Base-by-base conservation (phyloP, 805 yeast genomes). In the Spathaspora sp. region DNA sequence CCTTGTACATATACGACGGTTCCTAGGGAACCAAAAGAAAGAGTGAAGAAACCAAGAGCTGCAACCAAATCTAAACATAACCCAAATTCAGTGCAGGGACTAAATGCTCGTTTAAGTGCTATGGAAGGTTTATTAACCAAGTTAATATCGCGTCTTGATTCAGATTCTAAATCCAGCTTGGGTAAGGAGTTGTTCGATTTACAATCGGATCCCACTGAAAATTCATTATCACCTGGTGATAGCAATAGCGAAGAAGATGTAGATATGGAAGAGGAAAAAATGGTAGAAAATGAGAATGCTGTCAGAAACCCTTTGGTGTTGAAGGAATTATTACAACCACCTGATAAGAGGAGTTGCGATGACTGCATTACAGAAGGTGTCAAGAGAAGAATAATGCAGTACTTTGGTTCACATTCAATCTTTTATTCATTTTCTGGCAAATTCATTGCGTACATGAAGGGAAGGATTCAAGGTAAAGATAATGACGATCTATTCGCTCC, bases 371-470 rank as follows among this genome's bases (percentile, higher is more conserved):
- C 50, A 7, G n/a, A 17, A 11, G 17, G 43, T 40, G 14, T 47
- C 3, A 51, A 51, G 26, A 38, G 31, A 28, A 45, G 49, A 38
- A 28, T 53, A 31, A 42, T 46, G 31, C 49, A 46, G 16, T 54
- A 47, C 19, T 55, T 55, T 31, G 62, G 61, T 2, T 45, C 53
- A 10, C 73, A 68, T 48, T 67, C 72, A 14, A 55, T 67, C 23
- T 57, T 61, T 55, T 59, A 65, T 31, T 57, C 69, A 5, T 60
- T 72, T 32, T 67, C 74, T 3, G 64, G 61, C 29, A 61, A 61
- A 45, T 64, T 68, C 18, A 45, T 70, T 48, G 52, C 49, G 26
- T 71, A 70, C 69, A 59, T 72, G 48, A 57, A 57, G 29, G 52
- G 52, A 6, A 59, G 58, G 40, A 49, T 69, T n/a, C 38, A 48